Evolutionary conservation across 352 stramenopile genomes (phyloP).

Genomic region (Hyaloperonospora arabidopsidis): DNA sequence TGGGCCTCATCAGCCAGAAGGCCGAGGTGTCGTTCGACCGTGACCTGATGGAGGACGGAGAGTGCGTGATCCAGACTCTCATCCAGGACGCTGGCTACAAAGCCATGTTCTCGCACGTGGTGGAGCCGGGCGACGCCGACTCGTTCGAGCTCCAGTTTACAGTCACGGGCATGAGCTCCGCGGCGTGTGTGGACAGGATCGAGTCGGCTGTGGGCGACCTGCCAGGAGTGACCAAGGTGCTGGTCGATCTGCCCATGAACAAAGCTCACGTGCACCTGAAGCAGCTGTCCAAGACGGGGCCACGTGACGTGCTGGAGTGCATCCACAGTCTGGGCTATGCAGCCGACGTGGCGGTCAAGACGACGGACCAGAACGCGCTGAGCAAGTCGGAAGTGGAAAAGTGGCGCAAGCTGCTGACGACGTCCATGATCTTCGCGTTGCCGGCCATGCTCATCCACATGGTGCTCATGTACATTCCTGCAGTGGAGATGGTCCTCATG

Average conservation of each 20-base stretch:
- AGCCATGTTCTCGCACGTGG: constrained; percentile 63
- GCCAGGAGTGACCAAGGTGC: constrained; percentile 61
- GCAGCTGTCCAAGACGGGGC: constrained; percentile 66
- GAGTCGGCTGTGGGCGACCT: constrained; percentile 56
- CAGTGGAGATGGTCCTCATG: constrained; percentile 61
- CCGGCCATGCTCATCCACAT: constrained; percentile 84
- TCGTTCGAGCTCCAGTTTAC: constrained; percentile 76
- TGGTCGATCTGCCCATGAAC: constrained; percentile 54
- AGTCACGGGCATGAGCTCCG: constrained; percentile 58
- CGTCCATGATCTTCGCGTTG: constrained; percentile 75
- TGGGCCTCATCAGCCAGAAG: constrained; percentile 82
- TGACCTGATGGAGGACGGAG: constrained; percentile 54
- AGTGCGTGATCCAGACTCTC: constrained; percentile 36
- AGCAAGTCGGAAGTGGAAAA: constrained; percentile 69
- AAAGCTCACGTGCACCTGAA: constrained; percentile 75
- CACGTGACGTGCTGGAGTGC: constrained; percentile 61
- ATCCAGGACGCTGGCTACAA: constrained; percentile 77
- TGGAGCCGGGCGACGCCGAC: constrained; percentile 71
- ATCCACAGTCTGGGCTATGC: constrained; percentile 60
- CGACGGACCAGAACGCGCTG: constrained; percentile 49
- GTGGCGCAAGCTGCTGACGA: constrained; percentile 66
- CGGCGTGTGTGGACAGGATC: constrained; percentile 57
- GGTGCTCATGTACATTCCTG: constrained; percentile 75
- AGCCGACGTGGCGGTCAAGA: constrained; percentile 46
- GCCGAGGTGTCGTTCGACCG: constrained; percentile 78